Conservation (phyloP, 2,329 filamentous ascomycete species). For the Colletotrichum lupini region DNA sequence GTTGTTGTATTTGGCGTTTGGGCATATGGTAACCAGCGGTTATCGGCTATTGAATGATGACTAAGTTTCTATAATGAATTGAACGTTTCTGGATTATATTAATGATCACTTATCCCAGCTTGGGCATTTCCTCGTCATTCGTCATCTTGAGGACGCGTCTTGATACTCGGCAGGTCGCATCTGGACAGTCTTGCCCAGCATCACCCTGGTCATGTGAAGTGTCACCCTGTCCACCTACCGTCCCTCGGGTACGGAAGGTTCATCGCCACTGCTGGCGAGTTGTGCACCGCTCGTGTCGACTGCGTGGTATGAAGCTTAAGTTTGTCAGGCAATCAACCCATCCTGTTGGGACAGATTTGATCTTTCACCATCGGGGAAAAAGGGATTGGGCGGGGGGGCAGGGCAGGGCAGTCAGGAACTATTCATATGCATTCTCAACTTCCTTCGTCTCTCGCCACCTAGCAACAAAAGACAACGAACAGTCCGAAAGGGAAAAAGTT, state of each 20-base stretch:
- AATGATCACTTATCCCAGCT: background rate
- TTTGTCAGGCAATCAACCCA: background rate
- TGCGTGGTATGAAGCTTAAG: background rate
- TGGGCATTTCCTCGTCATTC: background rate
- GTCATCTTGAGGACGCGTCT: background rate
- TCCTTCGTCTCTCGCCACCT: no score
- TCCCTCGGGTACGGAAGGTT: background rate
- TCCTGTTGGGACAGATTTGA: background rate
- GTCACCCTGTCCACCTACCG: background rate
- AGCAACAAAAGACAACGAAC: no score
- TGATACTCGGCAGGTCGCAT: background rate
- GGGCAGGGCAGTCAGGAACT: no score
- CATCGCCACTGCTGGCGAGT: background rate
- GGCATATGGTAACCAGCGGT: slow-evolving; percentile 1
- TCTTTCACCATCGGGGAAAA: background rate
- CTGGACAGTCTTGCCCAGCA: background rate
- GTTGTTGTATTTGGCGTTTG: slow-evolving; percentile 14
- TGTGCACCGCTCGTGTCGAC: background rate
- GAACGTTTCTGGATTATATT: background rate
- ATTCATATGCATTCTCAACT: no score
- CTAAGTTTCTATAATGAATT: background rate
- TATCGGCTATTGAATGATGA: slow-evolving; percentile 10
- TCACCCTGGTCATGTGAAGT: background rate
- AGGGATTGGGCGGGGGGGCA: background rate
- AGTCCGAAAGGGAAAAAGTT: no score